Conservation (phyloP, 345 rosid species). For the Dimocarpus longan region DNA sequence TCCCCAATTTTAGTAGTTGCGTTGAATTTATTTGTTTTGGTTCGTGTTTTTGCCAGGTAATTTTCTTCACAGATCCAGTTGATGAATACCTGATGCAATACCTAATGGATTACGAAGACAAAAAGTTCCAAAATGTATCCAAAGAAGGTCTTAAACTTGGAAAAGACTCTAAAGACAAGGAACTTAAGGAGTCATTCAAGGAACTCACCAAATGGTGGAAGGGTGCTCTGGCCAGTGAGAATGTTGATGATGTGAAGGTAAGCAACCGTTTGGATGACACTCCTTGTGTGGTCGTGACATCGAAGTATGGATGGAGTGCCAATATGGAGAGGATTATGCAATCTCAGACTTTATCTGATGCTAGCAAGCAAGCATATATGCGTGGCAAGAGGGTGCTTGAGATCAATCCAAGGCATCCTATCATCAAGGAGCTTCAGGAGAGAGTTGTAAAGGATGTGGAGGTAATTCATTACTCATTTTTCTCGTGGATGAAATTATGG, state of each 20-base stretch:
- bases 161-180: slow-evolving; percentile 76
- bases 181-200: slow-evolving; percentile 90
- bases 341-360: slow-evolving; percentile 91
- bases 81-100: slow-evolving; percentile 99
- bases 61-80: slow-evolving; percentile 96
- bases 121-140: slow-evolving; percentile 93
- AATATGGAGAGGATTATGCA: slow-evolving; percentile 99
- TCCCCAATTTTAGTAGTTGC: background rate
- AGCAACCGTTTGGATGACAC: slow-evolving; percentile 90
- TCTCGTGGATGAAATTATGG: background rate
- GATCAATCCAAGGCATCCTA: slow-evolving; percentile 95
- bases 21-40: background rate
- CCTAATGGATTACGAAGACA: slow-evolving; percentile 94
- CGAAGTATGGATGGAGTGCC: slow-evolving; percentile 96
- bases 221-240: slow-evolving; percentile 66
- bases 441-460: slow-evolving; percentile 77
- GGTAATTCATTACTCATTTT: slow-evolving; percentile 43
- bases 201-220: slow-evolving; percentile 98
- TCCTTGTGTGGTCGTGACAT: slow-evolving; percentile 93
- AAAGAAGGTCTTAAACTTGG: slow-evolving; percentile 92
- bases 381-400: slow-evolving; percentile 93
- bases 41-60: slow-evolving; percentile 59
- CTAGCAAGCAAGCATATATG: slow-evolving; percentile 92
- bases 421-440: slow-evolving; percentile 90
- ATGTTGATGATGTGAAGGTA: slow-evolving; percentile 89